phyloP scores from a whole-genome alignment of 768 basidiomycete genomes.

The Rhodotorula babjevae region DNA sequence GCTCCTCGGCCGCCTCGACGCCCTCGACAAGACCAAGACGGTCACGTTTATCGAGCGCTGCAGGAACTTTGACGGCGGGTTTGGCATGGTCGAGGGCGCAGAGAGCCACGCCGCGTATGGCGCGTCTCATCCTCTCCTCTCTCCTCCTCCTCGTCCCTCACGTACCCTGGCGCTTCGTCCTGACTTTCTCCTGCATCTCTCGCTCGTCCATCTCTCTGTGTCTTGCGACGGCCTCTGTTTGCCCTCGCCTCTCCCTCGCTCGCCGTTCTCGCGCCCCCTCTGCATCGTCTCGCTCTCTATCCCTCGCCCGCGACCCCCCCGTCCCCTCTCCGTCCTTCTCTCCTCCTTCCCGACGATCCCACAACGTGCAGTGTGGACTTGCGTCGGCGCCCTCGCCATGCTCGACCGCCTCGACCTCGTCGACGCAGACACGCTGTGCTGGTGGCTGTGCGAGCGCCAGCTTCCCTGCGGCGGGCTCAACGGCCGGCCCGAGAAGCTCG shows the following conservation, averaged over 20 bases:
- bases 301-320: neutral
- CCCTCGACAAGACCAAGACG: slow-evolving; percentile 62
- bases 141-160: neutral
- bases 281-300: no score
- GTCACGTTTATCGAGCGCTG: slow-evolving; percentile 70
- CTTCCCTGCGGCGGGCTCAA: slow-evolving; percentile 89
- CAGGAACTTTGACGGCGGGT: slow-evolving; percentile 92
- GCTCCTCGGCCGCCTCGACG: slow-evolving; percentile 67
- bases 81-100: slow-evolving; percentile 73
- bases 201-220: no score
- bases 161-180: no score
- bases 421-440: slow-evolving; percentile 71
- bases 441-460: slow-evolving; percentile 94
- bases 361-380: slow-evolving; percentile 68
- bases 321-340: no score
- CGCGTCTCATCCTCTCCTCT: slow-evolving; percentile 45
- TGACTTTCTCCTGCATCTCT: no score
- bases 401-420: slow-evolving; percentile 72
- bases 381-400: slow-evolving; percentile 79
- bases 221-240: no score
- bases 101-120: slow-evolving; percentile 93
- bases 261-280: no score
- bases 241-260: no score
- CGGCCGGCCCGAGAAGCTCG: slow-evolving; percentile 94
- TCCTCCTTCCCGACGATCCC: neutral